phyloP scores from a whole-genome alignment of 768 basidiomycete genomes.

The Fomitopsis pulvina region DNA sequence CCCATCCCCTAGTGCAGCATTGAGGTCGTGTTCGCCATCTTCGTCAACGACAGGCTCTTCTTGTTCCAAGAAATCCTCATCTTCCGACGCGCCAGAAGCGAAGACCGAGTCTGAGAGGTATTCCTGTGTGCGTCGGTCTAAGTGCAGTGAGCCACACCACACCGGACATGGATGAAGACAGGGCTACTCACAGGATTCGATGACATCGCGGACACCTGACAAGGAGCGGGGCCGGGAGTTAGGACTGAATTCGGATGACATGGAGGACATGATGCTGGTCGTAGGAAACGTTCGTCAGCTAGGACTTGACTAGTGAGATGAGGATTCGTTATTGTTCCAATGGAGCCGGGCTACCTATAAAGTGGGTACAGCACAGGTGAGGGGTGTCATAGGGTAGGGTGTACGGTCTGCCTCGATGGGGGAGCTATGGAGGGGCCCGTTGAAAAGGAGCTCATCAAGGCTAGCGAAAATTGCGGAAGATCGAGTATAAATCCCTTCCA shows the following conservation, averaged over 20 bases:
- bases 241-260: conserved; percentile 18
- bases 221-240: conserved; percentile 17
- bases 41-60: conserved; percentile 16
- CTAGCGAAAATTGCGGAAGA: too few relatives aligned
- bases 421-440: too few relatives aligned
- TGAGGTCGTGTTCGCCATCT: conserved; percentile 8
- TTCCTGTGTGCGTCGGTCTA: conserved; percentile 67
- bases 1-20: conserved; percentile 7
- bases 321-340: too few relatives aligned
- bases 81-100: conserved; percentile 31
- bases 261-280: conserved; percentile 37
- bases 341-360: too few relatives aligned
- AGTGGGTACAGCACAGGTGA: too few relatives aligned
- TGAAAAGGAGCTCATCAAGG: too few relatives aligned
- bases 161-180: background rate
- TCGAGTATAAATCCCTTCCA: too few relatives aligned
- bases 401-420: too few relatives aligned
- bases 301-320: too few relatives aligned
- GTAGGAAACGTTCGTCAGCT: too few relatives aligned
- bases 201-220: conserved; percentile 14
- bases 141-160: conserved; percentile 1
- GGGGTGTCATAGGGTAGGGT: too few relatives aligned
- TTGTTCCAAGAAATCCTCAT: conserved; percentile 25
- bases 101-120: conserved; percentile 52
- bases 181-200: conserved; percentile 14